Evolutionary conservation across 768 basidiomycete genomes (phyloP).

Genomic region (Russula compacta): DNA sequence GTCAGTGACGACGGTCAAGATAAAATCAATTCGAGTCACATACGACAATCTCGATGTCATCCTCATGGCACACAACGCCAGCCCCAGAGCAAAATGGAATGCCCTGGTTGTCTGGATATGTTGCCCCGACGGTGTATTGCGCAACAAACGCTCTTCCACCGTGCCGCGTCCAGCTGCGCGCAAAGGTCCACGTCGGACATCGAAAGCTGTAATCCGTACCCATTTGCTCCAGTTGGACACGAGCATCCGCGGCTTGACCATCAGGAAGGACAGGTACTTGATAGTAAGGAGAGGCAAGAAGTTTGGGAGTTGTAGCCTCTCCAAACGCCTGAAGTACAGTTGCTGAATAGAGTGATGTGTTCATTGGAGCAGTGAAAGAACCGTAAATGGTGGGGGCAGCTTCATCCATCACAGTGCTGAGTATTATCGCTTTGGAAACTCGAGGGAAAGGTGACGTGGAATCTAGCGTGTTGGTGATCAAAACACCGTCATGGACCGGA

Average conservation of each 20-base stretch:
- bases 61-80: constrained; percentile 67
- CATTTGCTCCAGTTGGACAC: constrained; percentile 45
- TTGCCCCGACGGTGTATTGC: constrained; percentile 52
- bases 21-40: constrained; percentile 23
- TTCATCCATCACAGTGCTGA: constrained; percentile 67
- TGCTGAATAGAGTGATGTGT: constrained; percentile 30
- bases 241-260: constrained; percentile 37
- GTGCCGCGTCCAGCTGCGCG: constrained; percentile 52
- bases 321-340: constrained; percentile 42
- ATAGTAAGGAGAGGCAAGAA: constrained; percentile 44
- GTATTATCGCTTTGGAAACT: constrained; percentile 54
- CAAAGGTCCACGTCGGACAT: constrained; percentile 64
- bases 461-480: constrained; percentile 61
- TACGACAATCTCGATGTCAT: constrained; percentile 74
- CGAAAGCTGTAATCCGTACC: constrained; percentile 66
- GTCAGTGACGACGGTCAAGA: constrained; percentile 29
- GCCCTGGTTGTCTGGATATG: constrained; percentile 58
- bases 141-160: constrained; percentile 66
- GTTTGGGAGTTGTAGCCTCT: constrained; percentile 31
- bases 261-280: constrained; percentile 24
- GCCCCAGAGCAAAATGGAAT: constrained; percentile 46
- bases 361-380: constrained; percentile 33
- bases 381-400: constrained; percentile 55
- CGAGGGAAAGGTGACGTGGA: constrained; percentile 49
- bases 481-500: constrained; percentile 55